Base-by-base conservation (phyloP, 176 grass and related monocot species). In the Oryza officinalis region DNA sequence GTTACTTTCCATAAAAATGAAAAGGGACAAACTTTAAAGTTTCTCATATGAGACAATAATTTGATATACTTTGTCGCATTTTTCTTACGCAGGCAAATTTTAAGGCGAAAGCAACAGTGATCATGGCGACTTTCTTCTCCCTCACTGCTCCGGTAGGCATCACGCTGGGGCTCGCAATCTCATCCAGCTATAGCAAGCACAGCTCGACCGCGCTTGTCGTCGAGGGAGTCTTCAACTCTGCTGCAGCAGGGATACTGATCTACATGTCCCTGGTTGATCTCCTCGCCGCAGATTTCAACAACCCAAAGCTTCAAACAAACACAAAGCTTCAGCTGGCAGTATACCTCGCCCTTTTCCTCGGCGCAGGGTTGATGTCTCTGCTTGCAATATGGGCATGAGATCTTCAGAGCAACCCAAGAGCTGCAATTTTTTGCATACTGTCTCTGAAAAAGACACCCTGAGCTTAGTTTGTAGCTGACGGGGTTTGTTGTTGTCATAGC, bases 231-330 rank as follows among this genome's bases (percentile, higher is more conserved):
- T 94, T 94, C 82, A 97, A 97, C 27, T 85, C 94, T 0, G 92
- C 94, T 0, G 84, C 94, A 0, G 90, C 92, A 10, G 94, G 94
- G 31, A 94, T 97, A 41, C 63, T 97, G 75, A 90, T 97, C 76
- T 97, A 97, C 50, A 97, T 97, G 94, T 87, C 94, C 64, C 92
- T 94, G 18, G 94, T 97, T 12, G 94, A 97, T 85, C 90, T 97
- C 65, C 80, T 97, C 47, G 94, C 94, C 3, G 81, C 92, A 18
- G 94, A 97, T 80, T 97, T 97, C 69, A 94, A 81, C 74, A 90
- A 92, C 47, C 92, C 90, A 3, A 92, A 83, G 87, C 83, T 97
- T 6, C 92, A 97, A 63, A 94, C 88, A 2, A 97, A 97, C 22
- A 86, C 81, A 45, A 90, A 80, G 74, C 94, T 97, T 65, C 94